Evolutionary conservation across 352 stramenopile genomes (phyloP).

Genomic region (Phytopythium montanum): DNA sequence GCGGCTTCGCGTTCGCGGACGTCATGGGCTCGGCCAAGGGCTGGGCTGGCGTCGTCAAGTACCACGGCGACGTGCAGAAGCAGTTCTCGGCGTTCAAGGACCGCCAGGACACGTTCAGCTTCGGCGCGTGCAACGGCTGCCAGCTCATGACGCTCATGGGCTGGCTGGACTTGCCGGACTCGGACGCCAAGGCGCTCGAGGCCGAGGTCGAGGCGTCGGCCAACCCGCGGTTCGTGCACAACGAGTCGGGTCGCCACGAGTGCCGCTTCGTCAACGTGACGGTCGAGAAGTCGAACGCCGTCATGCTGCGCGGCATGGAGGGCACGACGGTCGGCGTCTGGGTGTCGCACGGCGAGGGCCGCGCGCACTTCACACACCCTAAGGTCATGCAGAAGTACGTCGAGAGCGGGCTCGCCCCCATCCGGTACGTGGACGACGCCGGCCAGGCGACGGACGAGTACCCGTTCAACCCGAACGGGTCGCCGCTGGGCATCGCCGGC

Average conservation of each 20-base stretch:
- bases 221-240: constrained; percentile 96
- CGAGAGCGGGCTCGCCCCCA: constrained; percentile 89
- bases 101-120: constrained; percentile 97
- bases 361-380: constrained; percentile 95
- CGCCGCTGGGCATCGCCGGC: constrained; percentile 94
- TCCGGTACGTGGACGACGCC: constrained; percentile 97
- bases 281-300: constrained; percentile 92
- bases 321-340: constrained; percentile 97
- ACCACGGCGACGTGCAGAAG: constrained; percentile 93
- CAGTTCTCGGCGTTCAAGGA: constrained; percentile 97
- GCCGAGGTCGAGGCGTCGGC: constrained; percentile 47
- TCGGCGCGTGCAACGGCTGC: constrained; percentile 99
- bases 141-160: constrained; percentile 99
- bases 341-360: constrained; percentile 92
- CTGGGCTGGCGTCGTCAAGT: constrained; percentile 98
- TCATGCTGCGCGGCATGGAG: constrained; percentile 99
- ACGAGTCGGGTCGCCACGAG: constrained; percentile 95
- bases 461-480: constrained; percentile 99
- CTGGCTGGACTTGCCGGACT: constrained; percentile 88
- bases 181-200: constrained; percentile 51
- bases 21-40: constrained; percentile 98
- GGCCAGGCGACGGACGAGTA: constrained; percentile 95
- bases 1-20: constrained; percentile 99
- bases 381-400: constrained; percentile 88
- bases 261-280: constrained; percentile 96